phyloP scores from a whole-genome alignment of 2,329 filamentous ascomycete genomes.

The Grosmannia huntii region DNA sequence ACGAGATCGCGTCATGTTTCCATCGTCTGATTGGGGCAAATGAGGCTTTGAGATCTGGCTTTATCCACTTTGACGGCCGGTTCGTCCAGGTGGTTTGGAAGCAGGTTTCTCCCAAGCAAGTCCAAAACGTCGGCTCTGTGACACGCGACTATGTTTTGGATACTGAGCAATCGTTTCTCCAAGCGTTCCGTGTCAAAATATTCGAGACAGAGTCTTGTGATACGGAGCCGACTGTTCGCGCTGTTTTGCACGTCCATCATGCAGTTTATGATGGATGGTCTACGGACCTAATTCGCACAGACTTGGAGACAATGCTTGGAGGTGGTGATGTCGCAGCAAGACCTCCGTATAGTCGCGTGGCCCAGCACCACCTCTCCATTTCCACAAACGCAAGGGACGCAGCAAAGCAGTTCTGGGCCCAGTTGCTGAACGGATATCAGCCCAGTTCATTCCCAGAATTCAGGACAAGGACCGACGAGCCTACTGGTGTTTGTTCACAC shows the following conservation, averaged over 20 bases:
- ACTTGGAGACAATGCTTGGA: conserved; percentile 43
- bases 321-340: conserved; percentile 21
- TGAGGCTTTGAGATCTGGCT: conserved; percentile 62
- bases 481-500: conserved; percentile 13
- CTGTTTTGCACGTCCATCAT: conserved; percentile 58
- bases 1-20: conserved; percentile 37
- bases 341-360: conserved; percentile 49
- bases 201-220: neutral
- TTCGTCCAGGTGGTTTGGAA: conserved; percentile 56
- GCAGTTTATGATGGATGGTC: conserved; percentile 92
- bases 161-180: conserved; percentile 29
- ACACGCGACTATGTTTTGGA: conserved; percentile 25
- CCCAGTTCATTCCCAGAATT: conserved; percentile 46
- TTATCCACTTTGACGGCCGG: conserved; percentile 38
- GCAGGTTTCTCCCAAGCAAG: conserved; percentile 26
- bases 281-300: conserved; percentile 57
- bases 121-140: conserved; percentile 26
- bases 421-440: conserved; percentile 45
- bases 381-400: conserved; percentile 18
- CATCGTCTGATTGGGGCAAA: conserved; percentile 38
- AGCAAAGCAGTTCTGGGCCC: conserved; percentile 55
- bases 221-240: conserved; percentile 12
- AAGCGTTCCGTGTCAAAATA: conserved; percentile 52
- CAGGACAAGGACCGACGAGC: conserved; percentile 19
- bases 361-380: conserved; percentile 29